These are phyloP conservation scores for Cladophialophora psammophila DNA, from an alignment of 2,329 filamentous ascomycete genomes.

Conservation along the genomic window DNA sequence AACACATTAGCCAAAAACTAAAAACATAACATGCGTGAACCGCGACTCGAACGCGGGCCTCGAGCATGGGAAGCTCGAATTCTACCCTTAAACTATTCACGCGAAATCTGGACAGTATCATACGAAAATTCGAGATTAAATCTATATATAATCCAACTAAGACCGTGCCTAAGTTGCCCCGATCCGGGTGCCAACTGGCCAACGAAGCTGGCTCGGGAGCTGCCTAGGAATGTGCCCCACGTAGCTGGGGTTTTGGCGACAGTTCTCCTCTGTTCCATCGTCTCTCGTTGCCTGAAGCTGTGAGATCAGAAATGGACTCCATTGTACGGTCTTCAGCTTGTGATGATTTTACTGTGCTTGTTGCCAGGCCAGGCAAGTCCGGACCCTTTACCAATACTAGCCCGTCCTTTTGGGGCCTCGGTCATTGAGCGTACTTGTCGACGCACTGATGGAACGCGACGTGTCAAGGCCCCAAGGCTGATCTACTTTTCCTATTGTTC, in stretches of 20 bases:
- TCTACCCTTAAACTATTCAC: conserved; percentile 43
- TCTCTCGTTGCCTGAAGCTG: too few relatives aligned
- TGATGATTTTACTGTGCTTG: too few relatives aligned
- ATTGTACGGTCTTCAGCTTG: too few relatives aligned
- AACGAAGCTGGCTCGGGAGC: too few relatives aligned
- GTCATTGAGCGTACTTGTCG: too few relatives aligned
- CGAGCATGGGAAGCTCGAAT: conserved; percentile 43
- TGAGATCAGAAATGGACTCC: too few relatives aligned
- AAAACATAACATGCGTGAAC: conserved; percentile 25
- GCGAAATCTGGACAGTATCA: conserved; percentile 17
- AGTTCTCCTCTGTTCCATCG: too few relatives aligned
- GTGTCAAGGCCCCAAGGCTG: not conserved
- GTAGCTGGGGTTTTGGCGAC: too few relatives aligned
- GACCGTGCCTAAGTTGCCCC: not conserved
- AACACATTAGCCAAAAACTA: conserved; percentile 18
- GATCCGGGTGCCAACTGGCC: not conserved
- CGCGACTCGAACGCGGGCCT: conserved; percentile 41
- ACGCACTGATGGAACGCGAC: not conserved
- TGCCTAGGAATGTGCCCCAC: too few relatives aligned
- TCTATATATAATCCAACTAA: not conserved
- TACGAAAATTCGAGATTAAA: not conserved
- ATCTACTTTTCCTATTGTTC: not conserved
- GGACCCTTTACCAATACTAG: too few relatives aligned
- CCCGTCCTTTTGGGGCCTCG: too few relatives aligned
- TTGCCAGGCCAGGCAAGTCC: too few relatives aligned